phyloP scores from a whole-genome alignment of 441 rosid genomes.

The Syzygium malaccense region DNA sequence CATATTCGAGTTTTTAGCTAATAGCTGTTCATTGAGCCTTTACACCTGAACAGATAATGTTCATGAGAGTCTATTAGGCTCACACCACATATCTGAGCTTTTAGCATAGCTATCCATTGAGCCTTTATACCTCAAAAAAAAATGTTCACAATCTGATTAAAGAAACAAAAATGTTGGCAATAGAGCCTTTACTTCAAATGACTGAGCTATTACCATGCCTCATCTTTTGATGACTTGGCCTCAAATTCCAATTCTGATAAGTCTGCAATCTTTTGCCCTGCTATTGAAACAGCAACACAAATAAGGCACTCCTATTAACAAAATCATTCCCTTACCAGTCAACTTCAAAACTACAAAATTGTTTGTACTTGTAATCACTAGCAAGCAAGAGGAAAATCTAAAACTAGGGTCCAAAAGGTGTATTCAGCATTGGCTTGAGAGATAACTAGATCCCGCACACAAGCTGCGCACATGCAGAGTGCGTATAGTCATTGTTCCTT shows the following conservation, averaged over 20 bases:
- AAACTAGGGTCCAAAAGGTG: neutral
- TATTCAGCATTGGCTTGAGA: neutral
- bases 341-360: neutral
- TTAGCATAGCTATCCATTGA: neutral
- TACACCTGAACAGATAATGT: neutral
- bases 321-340: neutral
- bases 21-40: neutral
- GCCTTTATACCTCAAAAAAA: neutral
- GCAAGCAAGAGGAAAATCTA: neutral
- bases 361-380: neutral
- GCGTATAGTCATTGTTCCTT: neutral
- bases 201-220: slow-evolving; percentile 47
- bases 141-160: neutral
- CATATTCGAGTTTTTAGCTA: neutral
- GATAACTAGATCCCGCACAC: neutral
- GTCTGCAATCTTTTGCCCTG: slow-evolving; percentile 29
- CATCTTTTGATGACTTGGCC: slow-evolving; percentile 66
- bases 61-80: neutral
- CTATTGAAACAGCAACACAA: neutral
- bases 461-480: neutral
- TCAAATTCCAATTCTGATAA: slow-evolving; percentile 44
- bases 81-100: neutral
- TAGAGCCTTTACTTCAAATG: neutral
- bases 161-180: neutral
- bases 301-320: neutral